Evolutionary conservation across 2,329 filamentous ascomycete species (phyloP).

Genomic region (Akanthomyces dipterigenus): DNA sequence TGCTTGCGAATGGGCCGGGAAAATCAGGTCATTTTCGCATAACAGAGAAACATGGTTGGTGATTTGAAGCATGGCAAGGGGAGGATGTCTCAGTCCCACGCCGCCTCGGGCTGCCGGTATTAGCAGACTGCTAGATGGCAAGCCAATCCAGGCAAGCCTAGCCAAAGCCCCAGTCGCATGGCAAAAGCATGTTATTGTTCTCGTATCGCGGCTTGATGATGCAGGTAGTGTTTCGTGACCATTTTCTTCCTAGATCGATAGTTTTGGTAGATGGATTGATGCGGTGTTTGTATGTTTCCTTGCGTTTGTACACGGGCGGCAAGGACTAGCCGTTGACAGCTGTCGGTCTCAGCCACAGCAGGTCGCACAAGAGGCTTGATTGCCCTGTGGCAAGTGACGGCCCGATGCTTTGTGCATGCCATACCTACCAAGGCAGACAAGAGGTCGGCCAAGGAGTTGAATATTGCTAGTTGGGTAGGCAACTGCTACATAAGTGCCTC

Average conservation of each 20-base stretch:
- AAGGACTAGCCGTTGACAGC: neutral
- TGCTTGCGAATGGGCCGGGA: neutral
- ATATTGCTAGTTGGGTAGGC: too few relatives aligned
- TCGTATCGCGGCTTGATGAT: neutral
- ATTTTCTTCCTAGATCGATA: neutral
- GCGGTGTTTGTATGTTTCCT: neutral
- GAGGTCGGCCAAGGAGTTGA: too few relatives aligned
- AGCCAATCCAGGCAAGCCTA: neutral
- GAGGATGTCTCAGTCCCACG: neutral
- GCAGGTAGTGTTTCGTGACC: neutral
- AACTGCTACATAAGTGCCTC: too few relatives aligned
- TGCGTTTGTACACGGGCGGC: neutral
- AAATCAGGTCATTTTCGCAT: neutral
- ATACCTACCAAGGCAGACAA: too few relatives aligned
- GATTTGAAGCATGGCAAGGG: neutral
- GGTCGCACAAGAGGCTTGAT: neutral
- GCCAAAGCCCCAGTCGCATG: neutral
- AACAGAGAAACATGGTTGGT: neutral
- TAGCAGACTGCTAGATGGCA: neutral
- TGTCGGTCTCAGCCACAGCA: conserved; percentile 4
- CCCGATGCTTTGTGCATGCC: too few relatives aligned
- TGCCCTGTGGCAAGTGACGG: neutral
- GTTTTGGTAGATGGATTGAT: neutral
- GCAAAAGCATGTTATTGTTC: neutral
- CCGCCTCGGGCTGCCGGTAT: neutral